Evolutionary conservation across 805 yeast species (phyloP).

Genomic region (Metschnikowia lunata): DNA sequence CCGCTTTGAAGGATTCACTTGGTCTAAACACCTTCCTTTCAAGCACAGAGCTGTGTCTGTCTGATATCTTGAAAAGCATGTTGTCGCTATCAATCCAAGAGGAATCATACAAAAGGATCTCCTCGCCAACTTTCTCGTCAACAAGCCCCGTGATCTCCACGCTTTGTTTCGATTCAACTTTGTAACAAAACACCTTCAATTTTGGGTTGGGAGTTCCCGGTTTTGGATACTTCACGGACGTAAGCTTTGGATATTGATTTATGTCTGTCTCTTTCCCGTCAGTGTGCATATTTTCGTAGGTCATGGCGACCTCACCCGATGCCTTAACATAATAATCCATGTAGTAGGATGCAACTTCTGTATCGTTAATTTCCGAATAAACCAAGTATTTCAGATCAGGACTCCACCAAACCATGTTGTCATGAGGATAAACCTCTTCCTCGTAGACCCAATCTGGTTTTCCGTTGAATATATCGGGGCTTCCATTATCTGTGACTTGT

Average conservation of each 20-base stretch:
- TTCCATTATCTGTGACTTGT: conserved; percentile 51
- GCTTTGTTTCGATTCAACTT: conserved; percentile 22
- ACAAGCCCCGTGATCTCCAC: conserved; percentile 13
- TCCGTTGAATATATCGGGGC: conserved; percentile 53
- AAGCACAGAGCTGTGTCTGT: conserved; percentile 19
- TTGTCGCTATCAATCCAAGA: conserved; percentile 17
- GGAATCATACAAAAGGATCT: conserved; percentile 20
- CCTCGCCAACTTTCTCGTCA: conserved; percentile 12
- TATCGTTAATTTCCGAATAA: conserved; percentile 56
- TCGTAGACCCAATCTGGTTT: conserved; percentile 83
- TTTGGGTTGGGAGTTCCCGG: conserved; percentile 65
- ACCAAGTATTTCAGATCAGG: conserved; percentile 55
- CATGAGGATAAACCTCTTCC: conserved; percentile 65
- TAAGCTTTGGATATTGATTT: conserved; percentile 45
- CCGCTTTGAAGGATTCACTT: neutral
- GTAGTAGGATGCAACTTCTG: conserved; percentile 49
- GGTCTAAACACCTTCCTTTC: conserved; percentile 16
- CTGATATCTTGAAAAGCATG: conserved; percentile 19
- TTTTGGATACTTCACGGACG: conserved; percentile 61
- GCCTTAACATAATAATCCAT: conserved; percentile 48
- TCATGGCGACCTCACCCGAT: conserved; percentile 14
- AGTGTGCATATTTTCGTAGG: conserved; percentile 4
- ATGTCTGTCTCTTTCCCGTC: conserved; percentile 6
- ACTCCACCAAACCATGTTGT: conserved; percentile 68
- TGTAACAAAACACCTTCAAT: conserved; percentile 43